Percentiles rank a stretch among this genome's conserved stretches.
These are phyloP conservation scores for Tilletia walkeri DNA, from an alignment of 1,284 basidiomycete genomes.

Conservation along the genomic window DNA sequence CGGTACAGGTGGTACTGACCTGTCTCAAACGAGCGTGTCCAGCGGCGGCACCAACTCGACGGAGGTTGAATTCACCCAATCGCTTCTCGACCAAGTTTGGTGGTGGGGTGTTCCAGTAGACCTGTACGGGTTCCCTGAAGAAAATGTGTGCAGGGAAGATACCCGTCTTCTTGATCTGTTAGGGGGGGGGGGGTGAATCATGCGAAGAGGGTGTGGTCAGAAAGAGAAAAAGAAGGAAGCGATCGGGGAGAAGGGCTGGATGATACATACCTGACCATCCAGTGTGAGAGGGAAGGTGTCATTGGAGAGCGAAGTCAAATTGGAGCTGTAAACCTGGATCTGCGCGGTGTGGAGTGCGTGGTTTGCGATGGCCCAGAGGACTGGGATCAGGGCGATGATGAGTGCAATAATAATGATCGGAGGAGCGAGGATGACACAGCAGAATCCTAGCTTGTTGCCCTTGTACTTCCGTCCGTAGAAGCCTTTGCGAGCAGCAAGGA, in stretches of 20 bases:
- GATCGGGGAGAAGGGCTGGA: neutral
- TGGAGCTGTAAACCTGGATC: constrained; percentile 18
- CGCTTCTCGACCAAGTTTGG: constrained; percentile 46
- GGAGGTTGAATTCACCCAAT: constrained; percentile 47
- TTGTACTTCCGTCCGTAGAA: constrained; percentile 54
- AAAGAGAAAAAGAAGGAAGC: neutral
- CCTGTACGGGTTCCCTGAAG: constrained; percentile 54
- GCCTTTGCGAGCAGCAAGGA: constrained; percentile 45
- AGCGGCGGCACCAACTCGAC: constrained; percentile 50
- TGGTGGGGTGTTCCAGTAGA: constrained; percentile 54
- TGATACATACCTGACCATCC: constrained; percentile 12
- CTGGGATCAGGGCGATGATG: constrained; percentile 9
- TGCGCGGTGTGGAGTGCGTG: constrained; percentile 17
- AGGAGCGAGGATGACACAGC: constrained; percentile 45
- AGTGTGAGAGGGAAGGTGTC: constrained; percentile 16
- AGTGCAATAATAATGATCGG: constrained; percentile 18
- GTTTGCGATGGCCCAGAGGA: constrained; percentile 18
- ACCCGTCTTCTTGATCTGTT: constrained; percentile 45
- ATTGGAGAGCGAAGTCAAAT: constrained; percentile 13
- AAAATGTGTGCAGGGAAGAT: constrained; percentile 56
- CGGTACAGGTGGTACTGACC: constrained; percentile 21
- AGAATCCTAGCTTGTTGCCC: constrained; percentile 47
- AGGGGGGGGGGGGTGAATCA: neutral
- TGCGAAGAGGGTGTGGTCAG: neutral
- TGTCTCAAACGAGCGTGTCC: constrained; percentile 57